Evolutionary conservation across 306 rosid species (phyloP).

Genomic region (Prunus mira): DNA sequence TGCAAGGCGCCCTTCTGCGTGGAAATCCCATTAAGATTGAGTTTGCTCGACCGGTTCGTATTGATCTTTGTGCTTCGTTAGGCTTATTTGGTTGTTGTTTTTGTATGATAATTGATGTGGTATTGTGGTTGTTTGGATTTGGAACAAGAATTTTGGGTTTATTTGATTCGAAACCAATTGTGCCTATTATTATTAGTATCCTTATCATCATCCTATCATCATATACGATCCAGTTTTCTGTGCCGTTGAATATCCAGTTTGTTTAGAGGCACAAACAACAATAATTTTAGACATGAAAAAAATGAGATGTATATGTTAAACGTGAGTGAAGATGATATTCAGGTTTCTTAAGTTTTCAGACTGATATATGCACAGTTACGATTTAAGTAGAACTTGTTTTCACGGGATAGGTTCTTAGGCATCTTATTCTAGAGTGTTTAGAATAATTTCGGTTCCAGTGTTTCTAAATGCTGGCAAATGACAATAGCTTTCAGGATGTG

Average conservation of each 20-base stretch:
- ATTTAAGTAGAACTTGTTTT: neutral
- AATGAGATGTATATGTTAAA: neutral
- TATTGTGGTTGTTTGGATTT: neutral
- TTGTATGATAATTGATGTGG: conserved; percentile 16
- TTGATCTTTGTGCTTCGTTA: conserved; percentile 45
- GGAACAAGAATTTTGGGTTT: neutral
- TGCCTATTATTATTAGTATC: neutral
- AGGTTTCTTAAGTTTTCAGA: neutral
- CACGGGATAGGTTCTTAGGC: neutral
- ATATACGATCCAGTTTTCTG: neutral
- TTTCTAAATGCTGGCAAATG: neutral
- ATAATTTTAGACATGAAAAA: neutral
- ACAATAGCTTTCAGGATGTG: neutral
- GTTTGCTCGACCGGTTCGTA: conserved; percentile 98
- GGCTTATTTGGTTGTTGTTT: conserved; percentile 29
- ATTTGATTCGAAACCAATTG: neutral
- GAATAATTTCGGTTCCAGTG: neutral
- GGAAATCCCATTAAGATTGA: conserved; percentile 72
- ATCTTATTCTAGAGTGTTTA: neutral
- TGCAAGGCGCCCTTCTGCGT: conserved; percentile 61
- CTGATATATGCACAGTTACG: neutral
- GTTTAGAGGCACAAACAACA: neutral
- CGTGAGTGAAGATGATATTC: neutral
- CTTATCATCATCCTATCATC: neutral
- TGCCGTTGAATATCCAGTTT: neutral